A percentile compares a stretch with the other conserved stretches of the same genome.
These are phyloP conservation scores for Cucurbita pepo DNA, from an alignment of 306 rosid species.

Conservation along the genomic window DNA sequence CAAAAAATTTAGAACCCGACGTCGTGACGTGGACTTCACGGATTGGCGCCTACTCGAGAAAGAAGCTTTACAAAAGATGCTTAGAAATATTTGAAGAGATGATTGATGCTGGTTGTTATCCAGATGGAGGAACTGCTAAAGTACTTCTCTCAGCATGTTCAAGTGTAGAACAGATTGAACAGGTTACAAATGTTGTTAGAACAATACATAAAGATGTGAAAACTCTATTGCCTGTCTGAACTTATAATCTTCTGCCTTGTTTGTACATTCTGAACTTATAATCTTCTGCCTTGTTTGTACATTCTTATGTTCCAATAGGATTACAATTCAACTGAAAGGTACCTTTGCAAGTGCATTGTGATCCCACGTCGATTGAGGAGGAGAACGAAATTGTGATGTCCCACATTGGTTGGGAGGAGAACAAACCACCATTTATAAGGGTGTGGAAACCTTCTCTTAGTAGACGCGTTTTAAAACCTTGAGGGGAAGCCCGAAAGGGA, in stretches of 20 bases:
- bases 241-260: not conserved
- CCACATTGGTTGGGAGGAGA: too few species aligned
- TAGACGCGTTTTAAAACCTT: too few species aligned
- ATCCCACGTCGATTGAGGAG: too few species aligned
- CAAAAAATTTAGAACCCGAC: constrained; percentile 55
- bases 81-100: constrained; percentile 76
- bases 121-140: constrained; percentile 83
- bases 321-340: not conserved
- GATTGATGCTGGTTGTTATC: constrained; percentile 86
- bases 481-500: too few species aligned
- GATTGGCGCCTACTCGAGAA: constrained; percentile 75
- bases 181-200: constrained; percentile 65
- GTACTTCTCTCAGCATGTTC: constrained; percentile 74
- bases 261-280: constrained; percentile 10
- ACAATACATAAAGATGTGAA: constrained; percentile 59
- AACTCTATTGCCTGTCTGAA: constrained; percentile 34
- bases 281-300: not conserved
- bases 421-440: too few species aligned
- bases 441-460: too few species aligned
- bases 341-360: too few species aligned
- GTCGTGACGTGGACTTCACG: constrained; percentile 93
- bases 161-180: constrained; percentile 56
- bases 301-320: not conserved
- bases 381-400: too few species aligned
- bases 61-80: constrained; percentile 65